Evolutionary conservation across 352 stramenopile species (phyloP).

Genomic region (Phytophthora pseudosyringae): DNA sequence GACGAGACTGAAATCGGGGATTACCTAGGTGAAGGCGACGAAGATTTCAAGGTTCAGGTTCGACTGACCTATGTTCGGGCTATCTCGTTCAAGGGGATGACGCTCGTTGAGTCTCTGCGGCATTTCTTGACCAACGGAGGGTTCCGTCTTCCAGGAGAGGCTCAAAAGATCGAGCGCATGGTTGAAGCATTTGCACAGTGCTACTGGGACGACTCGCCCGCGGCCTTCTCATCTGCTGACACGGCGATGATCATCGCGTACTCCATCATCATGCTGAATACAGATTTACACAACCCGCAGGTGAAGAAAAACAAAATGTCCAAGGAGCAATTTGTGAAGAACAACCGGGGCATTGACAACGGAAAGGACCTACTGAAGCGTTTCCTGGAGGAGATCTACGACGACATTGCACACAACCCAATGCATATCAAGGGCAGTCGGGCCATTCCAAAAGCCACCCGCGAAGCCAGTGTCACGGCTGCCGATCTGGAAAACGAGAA

Average conservation of each 20-base stretch:
- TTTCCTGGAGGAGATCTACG: constrained; percentile 96
- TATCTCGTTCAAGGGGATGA: constrained; percentile 98
- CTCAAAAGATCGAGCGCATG: constrained; percentile 98
- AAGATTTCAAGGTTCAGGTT: constrained; percentile 92
- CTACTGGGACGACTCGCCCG: constrained; percentile 95
- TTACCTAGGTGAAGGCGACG: constrained; percentile 94
- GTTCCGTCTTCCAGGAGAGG: constrained; percentile 97
- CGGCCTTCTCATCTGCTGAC: constrained; percentile 77
- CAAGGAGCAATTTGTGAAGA: constrained; percentile 97
- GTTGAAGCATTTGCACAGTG: constrained; percentile 97
- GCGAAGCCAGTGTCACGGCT: constrained; percentile 49
- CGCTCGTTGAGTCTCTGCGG: constrained; percentile 95
- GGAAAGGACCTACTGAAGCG: constrained; percentile 89
- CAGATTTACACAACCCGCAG: constrained; percentile 90
- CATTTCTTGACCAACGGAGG: constrained; percentile 98
- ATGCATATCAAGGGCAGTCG: constrained; percentile 92
- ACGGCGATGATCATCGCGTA: constrained; percentile 92
- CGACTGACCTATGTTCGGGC: constrained; percentile 95
- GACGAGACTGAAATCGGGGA: constrained; percentile 94
- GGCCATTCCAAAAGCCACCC: constrained; percentile 51
- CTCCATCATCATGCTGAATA: constrained; percentile 93
- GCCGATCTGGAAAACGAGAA: constrained; percentile 81
- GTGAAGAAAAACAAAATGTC: constrained; percentile 97
- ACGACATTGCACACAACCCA: constrained; percentile 92
- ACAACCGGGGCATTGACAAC: constrained; percentile 94